phyloP scores from a whole-genome alignment of 73 alveolate species.

The Paramecium tetraurelia region DNA sequence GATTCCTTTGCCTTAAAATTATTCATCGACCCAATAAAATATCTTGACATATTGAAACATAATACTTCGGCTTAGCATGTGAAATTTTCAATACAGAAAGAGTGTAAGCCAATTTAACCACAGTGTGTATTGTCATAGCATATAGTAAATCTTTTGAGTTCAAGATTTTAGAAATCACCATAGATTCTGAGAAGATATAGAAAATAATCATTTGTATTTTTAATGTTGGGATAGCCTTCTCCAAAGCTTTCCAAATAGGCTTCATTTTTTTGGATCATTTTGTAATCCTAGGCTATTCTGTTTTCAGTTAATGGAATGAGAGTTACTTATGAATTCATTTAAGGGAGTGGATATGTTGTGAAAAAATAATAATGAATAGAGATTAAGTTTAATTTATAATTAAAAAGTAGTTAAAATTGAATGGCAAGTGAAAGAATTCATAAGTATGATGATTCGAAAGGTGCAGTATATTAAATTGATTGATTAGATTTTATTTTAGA shows the following conservation, averaged over 20 bases:
- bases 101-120: slow-evolving; percentile 1
- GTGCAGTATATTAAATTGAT: neutral
- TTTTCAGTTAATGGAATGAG: neutral
- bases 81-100: neutral
- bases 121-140: neutral
- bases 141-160: neutral
- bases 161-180: neutral
- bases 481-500: neutral
- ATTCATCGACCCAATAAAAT: slow-evolving; percentile 26
- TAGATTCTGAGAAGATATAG: neutral
- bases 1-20: neutral
- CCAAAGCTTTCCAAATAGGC: neutral
- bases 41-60: neutral
- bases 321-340: neutral
- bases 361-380: neutral
- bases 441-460: neutral
- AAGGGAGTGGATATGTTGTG: neutral
- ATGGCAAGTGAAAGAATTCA: slow-evolving; percentile 23
- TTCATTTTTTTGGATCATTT: neutral
- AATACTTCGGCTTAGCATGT: slow-evolving; percentile 3
- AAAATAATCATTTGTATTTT: slow-evolving; percentile 26
- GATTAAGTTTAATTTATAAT: neutral
- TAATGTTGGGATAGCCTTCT: neutral
- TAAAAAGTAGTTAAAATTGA: neutral
- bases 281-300: neutral